Conservation (phyloP, 345 rosid genomes). For the Carallia brachiata region DNA sequence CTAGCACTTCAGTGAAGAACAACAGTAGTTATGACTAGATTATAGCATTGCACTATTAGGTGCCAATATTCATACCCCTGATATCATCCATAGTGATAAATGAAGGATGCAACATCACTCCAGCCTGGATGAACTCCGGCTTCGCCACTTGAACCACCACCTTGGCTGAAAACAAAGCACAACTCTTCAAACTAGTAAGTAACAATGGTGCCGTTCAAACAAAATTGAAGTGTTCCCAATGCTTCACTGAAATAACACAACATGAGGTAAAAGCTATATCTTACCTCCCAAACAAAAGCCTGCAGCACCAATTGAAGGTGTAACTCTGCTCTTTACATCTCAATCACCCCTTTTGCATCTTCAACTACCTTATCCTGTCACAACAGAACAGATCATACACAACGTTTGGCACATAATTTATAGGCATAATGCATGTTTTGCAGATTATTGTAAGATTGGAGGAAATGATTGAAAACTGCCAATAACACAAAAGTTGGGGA, state of each 20-base stretch:
- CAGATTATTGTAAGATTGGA: no score
- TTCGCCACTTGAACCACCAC: slow-evolving; percentile 67
- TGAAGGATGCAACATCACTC: slow-evolving; percentile 74
- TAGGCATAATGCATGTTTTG: no score
- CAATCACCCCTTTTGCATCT: slow-evolving; percentile 59
- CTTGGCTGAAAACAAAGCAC: slow-evolving; percentile 51
- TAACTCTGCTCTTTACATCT: slow-evolving; percentile 64
- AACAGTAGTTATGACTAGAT: no score
- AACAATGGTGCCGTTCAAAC: background rate
- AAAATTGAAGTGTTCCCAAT: background rate
- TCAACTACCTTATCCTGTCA: slow-evolving; percentile 71
- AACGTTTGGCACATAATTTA: background rate
- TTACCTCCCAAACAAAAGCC: slow-evolving; percentile 78
- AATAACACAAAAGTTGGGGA: background rate
- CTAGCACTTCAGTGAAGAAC: no score
- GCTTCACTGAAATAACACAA: no score
- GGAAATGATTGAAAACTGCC: no score
- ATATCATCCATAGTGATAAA: slow-evolving; percentile 64
- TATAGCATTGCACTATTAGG: no score
- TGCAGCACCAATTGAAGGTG: slow-evolving; percentile 49
- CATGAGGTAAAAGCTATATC: slow-evolving; percentile 17
- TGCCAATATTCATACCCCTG: slow-evolving; percentile 42
- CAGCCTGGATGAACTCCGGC: slow-evolving; percentile 52
- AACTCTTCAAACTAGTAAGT: background rate
- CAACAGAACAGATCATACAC: no score